Conservation (phyloP, 306 rosid genomes). For the Psophocarpus tetragonolobus region DNA sequence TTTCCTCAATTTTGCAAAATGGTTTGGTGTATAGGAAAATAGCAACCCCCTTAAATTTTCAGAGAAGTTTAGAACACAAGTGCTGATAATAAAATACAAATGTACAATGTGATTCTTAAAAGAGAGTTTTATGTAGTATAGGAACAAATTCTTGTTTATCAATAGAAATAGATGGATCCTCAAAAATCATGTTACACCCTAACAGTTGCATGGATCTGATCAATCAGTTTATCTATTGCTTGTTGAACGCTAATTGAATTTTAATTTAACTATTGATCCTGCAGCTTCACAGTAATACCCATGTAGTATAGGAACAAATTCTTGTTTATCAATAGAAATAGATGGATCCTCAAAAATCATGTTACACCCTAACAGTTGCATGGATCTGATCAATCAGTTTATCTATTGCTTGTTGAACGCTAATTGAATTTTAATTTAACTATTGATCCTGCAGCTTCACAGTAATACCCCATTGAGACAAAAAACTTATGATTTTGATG, state of each 20-base stretch:
- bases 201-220: neutral
- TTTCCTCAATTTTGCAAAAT: constrained; percentile 6
- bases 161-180: neutral
- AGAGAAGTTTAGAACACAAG: neutral
- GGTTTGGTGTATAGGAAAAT: neutral
- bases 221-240: neutral
- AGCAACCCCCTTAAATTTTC: neutral
- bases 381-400: neutral
- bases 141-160: neutral
- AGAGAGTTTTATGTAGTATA: neutral
- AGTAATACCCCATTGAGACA: constrained; percentile 52
- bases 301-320: neutral
- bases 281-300: constrained; percentile 62
- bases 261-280: constrained; percentile 34
- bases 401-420: constrained; percentile 7
- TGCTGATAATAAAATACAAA: neutral
- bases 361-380: neutral
- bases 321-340: neutral
- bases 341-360: neutral
- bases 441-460: constrained; percentile 56
- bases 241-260: constrained; percentile 13
- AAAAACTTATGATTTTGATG: constrained; percentile 79
- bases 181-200: neutral
- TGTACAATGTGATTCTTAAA: neutral
- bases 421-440: constrained; percentile 23